Base-by-base conservation (phyloP, 2,329 filamentous ascomycete species). In the Nigrograna mackinnonii region DNA sequence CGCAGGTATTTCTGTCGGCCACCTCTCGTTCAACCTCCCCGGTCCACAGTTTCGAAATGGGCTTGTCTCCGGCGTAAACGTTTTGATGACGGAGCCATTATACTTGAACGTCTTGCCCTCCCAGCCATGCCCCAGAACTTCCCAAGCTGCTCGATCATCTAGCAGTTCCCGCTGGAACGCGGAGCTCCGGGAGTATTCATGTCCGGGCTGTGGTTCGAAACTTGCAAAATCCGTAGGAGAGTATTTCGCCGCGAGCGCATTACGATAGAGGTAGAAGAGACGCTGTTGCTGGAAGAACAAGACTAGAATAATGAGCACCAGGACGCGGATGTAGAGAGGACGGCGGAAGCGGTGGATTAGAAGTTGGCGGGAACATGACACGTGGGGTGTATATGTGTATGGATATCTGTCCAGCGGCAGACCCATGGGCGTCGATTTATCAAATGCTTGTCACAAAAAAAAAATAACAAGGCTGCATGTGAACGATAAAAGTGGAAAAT, bases 31-130 rank as follows among this genome's bases (percentile, higher is more conserved):
- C 9, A 9, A 17, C 13, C 9, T 12, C 3, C 16, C 16, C 2
- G 47, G 43, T 6, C 46, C 47, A 37, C 59, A 62, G 20, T 63
- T 63, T 2, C 59, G 52, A 22, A 59, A 55, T 4, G 59, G 57
- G 41, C 57, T 58, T 11, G 42, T 41, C 7, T 45, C 56, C 20
- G 57, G 47, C 9, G 45, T 51, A 21, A 58, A 61, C 3, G 56
- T 62, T 34, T 61, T 61, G 44, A 62, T 62, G 1, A 59, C 58
- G 2, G 43, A 53, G 26, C 50, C 42, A 22, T 53, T 43, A 6
- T 53, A 59, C 12, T 35, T 39, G 33, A 46, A 61, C 6, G 54
- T 57, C 12, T 48, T 55, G 14, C 59, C 59, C 39, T 63, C 58
- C 44, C 48, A 55, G 7, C 58, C 59, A 5, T 47, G n/a, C 4